phyloP scores from a whole-genome alignment of 805 yeast species.

The Lipomyces orientalis region DNA sequence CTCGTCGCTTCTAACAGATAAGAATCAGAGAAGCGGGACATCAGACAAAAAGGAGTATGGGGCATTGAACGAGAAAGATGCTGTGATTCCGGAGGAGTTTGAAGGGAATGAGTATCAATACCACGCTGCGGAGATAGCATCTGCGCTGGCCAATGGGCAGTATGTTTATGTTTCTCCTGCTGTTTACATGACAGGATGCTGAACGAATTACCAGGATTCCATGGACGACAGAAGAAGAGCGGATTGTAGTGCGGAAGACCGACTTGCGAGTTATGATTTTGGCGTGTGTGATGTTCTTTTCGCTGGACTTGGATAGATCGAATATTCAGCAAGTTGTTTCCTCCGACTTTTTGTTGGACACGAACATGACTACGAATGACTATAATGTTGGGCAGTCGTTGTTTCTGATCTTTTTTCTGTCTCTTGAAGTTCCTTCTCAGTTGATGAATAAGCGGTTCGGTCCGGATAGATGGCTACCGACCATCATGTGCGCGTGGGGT shows the following conservation, averaged over 20 bases:
- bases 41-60: conserved; percentile 3
- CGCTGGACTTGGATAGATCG: conserved; percentile 61
- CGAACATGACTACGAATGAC: conserved; percentile 58
- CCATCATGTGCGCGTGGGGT: conserved; percentile 60
- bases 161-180: conserved; percentile 8
- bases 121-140: conserved; percentile 26
- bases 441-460: conserved; percentile 63
- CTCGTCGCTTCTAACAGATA: conserved; percentile 9
- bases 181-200: background rate
- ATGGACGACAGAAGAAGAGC: conserved; percentile 63
- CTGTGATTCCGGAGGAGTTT: background rate
- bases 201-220: conserved; percentile 15
- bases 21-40: conserved; percentile 8
- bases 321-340: conserved; percentile 61
- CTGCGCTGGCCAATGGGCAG: conserved; percentile 29
- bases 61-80: background rate
- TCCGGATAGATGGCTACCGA: conserved; percentile 65
- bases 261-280: conserved; percentile 60
- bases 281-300: conserved; percentile 63
- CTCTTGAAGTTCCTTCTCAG: conserved; percentile 52
- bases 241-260: conserved; percentile 54
- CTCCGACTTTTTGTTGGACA: conserved; percentile 58
- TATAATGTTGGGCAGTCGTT: conserved; percentile 64
- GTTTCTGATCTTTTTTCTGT: conserved; percentile 52
- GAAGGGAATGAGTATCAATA: conserved; percentile 26